Conservation (phyloP, 257 asterid genomes). For the Linaria vulgaris region DNA sequence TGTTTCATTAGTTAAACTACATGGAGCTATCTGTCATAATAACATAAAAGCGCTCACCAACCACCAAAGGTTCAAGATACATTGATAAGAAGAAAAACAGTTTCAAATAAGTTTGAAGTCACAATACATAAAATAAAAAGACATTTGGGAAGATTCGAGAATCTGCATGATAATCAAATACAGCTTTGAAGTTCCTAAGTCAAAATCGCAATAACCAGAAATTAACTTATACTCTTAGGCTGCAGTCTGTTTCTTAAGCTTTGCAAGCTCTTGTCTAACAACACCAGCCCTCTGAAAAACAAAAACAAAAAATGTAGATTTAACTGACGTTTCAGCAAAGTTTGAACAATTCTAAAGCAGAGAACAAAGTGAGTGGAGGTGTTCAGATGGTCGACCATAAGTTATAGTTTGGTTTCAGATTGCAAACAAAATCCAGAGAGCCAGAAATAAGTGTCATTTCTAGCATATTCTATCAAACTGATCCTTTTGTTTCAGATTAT, state of each 20-base stretch:
- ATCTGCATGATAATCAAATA: slow-evolving; percentile 15
- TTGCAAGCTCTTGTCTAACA: slow-evolving; percentile 86
- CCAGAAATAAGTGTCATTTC: too few species aligned
- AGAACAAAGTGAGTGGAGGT: too few species aligned
- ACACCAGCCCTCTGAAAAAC: slow-evolving; percentile 76
- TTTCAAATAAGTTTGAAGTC: not conserved
- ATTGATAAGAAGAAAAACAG: not conserved
- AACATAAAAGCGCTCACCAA: too few species aligned
- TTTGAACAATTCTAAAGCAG: too few species aligned
- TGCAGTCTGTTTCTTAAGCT: slow-evolving; percentile 54
- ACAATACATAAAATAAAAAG: slow-evolving; percentile 23
- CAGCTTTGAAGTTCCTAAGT: slow-evolving; percentile 13
- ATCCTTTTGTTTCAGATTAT: too few species aligned
- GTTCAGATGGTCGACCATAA: too few species aligned
- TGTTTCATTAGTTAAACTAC: too few species aligned
- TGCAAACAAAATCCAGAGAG: not conserved
- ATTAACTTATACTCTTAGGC: slow-evolving; percentile 27
- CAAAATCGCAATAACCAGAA: slow-evolving; percentile 11
- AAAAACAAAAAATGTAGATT: slow-evolving; percentile 10
- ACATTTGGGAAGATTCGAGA: slow-evolving; percentile 16
- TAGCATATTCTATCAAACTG: too few species aligned
- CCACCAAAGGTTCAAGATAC: not conserved
- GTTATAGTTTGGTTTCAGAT: too few species aligned
- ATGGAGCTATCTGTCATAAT: too few species aligned
- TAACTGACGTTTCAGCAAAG: too few species aligned